Conservation (phyloP, 495 filamentous ascomycete species). For the Penicillium angulare region DNA sequence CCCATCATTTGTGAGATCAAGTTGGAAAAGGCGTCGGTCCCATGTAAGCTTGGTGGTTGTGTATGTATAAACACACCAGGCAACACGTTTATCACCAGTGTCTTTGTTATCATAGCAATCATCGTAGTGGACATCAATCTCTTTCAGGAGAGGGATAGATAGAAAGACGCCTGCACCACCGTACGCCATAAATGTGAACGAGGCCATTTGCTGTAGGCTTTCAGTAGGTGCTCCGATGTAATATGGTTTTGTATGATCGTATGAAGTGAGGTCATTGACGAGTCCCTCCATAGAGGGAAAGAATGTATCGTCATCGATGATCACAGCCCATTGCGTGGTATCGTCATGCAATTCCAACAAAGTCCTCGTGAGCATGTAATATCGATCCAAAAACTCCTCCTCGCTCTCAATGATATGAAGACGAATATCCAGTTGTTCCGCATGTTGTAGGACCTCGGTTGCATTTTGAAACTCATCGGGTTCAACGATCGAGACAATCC, state of each 20-base stretch:
- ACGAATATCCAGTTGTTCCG: constrained; percentile 30
- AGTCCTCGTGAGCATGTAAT: constrained; percentile 48
- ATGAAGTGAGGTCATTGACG: constrained; percentile 25
- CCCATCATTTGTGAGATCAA: constrained; percentile 34
- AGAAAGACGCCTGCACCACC: constrained; percentile 51
- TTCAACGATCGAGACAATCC: constrained; percentile 41
- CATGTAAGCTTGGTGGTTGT: constrained; percentile 38
- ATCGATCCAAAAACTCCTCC: constrained; percentile 36
- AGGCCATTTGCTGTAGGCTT: constrained; percentile 31
- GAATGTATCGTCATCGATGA: constrained; percentile 62
- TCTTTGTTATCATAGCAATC: constrained; percentile 16
- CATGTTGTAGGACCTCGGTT: background rate
- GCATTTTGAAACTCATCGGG: background rate
- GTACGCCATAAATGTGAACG: constrained; percentile 35
- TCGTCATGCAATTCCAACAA: constrained; percentile 34
- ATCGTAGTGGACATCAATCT: constrained; percentile 23
- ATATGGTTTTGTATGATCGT: constrained; percentile 30
- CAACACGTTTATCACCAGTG: constrained; percentile 27
- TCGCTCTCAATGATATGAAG: constrained; percentile 41
- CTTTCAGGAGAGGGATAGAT: constrained; percentile 31
- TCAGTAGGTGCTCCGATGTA: constrained; percentile 49
- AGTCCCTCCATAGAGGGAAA: constrained; percentile 41
- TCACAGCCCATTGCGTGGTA: constrained; percentile 46
- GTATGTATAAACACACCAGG: constrained; percentile 39
- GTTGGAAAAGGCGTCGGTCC: constrained; percentile 38